Evolutionary conservation across 345 rosid species (phyloP), one percentile per base, ranked within the genome.

Genomic region (Moricandia arvensis): DNA sequence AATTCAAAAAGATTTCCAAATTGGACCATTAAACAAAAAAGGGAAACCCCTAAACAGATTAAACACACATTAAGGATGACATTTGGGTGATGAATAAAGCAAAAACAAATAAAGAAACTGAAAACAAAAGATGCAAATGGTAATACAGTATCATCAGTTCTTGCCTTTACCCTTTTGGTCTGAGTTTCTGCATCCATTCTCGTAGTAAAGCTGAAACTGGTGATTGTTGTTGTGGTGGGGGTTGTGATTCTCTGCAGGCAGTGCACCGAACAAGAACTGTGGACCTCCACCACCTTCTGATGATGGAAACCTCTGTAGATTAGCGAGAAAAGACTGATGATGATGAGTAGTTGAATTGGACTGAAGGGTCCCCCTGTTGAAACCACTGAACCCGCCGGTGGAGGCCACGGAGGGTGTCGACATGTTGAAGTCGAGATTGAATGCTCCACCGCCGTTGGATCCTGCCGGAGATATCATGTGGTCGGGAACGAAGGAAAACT

Each of bases 311-410:
- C 94, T 89, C 86, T 88, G 98, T 69, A 88, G 79, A 72, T 84
- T 84, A 68, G 90, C 86, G 45, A 87, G 83, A 81, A 91, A 83
- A 35, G 98, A 86, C 73, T 88, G 79, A 21, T 75, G 68, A 31
- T 75, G 68, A 64, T 69, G 57, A 63, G 31, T 68, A 54, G 78
- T 69, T 68, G 96, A 86, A 95, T 95, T 95, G 99, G 99, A 95
- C 99, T 95, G 99, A 95, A 95, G 99, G 99, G 99, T 90, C 98
- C 99, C 98, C 99, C 99, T 92, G 65, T 89, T 89, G 89, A 85
- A 85, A 83, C 93, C 97, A 84, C 86, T 84, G 83, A 86, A 87
- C 84, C 47, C 62, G 66, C 73, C 86, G 82, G 89, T 87, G 82
- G 73, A 66, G 24, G 66, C 62, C 24, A 29, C 68, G 81, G 81